Base-by-base conservation (phyloP, 1,139 yeast genomes). In the Saccharomyces hybrid region DNA sequence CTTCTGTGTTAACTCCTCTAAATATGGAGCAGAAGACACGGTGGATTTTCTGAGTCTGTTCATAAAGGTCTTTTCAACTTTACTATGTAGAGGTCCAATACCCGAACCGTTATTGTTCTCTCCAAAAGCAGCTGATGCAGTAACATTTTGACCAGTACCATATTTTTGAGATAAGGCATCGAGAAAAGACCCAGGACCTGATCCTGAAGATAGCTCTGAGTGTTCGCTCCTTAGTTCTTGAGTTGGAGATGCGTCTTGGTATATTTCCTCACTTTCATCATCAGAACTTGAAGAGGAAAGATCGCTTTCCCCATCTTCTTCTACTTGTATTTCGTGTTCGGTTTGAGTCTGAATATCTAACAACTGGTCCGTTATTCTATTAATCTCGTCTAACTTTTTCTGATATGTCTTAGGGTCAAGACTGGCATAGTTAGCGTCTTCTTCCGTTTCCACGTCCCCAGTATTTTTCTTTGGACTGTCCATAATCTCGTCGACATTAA, bases 1-100 rank as follows among this genome's bases (percentile, higher is more conserved):
- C 61, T 80, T 83, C 8, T 76, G 69, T 25, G 79, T 74, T 57
- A 84, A 72, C 61, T 85, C 90, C 53, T 77, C 75, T 59, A 85
- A 73, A 67, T 81, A 83, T 48, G 76, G 61, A 4, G 64, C 59
- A n/a, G 56, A 52, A 7, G 54, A 53, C 6, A 59, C 58, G 3
- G 66, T 58, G 20, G 44, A 38, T 48, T 55, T 63, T 51, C 64
- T 68, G 56, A 69, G 57, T 20, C 71, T 59, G 38, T 66, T 60
- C 52, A 68, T 60, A 51, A 69, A 67, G 1, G 68, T 59, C 47
- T 59, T 65, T 52, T 68, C 58, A 7, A 49, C 51, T 7, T 47
- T 48, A 7, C 60, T 56, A 4, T 55, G 53, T 14, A 34, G 42
- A 27, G 49, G 53, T 26, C 27, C 26, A 3, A 48, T 13, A 8